Evolutionary conservation across 2,329 filamentous ascomycete genomes (phyloP), one percentile per base, ranked within the genome.

Genomic region (Teratosphaeria zuluensis): DNA sequence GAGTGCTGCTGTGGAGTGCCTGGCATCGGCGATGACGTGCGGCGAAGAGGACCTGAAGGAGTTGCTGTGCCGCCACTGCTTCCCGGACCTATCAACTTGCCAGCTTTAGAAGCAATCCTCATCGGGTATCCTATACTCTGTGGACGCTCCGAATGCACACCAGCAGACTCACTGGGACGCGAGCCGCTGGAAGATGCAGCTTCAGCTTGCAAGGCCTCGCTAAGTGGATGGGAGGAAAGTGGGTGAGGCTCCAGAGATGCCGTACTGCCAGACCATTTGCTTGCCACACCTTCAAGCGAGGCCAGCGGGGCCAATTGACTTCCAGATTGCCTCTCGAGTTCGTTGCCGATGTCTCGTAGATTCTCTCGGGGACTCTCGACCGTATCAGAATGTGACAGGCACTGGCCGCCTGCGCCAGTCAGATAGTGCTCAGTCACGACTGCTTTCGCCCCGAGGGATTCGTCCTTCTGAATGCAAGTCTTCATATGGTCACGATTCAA

Each of bases 231-330:
- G 2, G 54, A 28, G 11, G 55, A 33, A 3, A 60, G 57, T 28
- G 61, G 62, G 14, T 53, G 53, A 14, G 46, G 57, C 24, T 61
- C 53, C 21, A 59, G 59, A 12, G 67, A 69, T 21, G 63, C 59
- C 14, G 66, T 68, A 57, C 66, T 68, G 51, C 59, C 56, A 6
- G 67, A 69, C 67, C 67, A 69, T 56, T 66, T 69, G 56, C 68
- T 69, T 6, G 59, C 52, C 16, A 56, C 53, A 16, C 58, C 38
- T 51, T 62, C 56, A 21, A 56, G 52, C 19, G 21, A 56, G 7
- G 56, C 51, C 4, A 56, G 32, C 19, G 55, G 59, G 8, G 58
- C 19, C 16, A 21, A 3, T 9, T 48, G 42, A 8, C 42, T 48
- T 9, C 9, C 8, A 48, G 16, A 21, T 5, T 21, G 4, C n/a